Evolutionary conservation across 345 rosid species (phyloP), one percentile per base, ranked within the genome.

Genomic region (Brassica carinata): DNA sequence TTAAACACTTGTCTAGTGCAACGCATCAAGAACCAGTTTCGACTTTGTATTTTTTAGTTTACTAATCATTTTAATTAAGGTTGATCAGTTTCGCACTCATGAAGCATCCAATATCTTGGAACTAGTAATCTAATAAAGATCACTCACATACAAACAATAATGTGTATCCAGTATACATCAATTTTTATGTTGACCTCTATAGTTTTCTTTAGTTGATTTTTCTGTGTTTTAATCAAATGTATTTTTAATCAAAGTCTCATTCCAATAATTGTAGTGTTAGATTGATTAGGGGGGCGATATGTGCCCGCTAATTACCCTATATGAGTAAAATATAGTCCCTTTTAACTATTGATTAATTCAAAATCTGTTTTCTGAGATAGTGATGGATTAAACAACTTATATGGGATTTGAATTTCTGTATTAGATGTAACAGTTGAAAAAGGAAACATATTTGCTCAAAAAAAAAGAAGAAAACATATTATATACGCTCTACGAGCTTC

Each of bases 51-150:
- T 38, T n/a, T 40, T 29, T 73, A 38, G 51, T 73, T 79, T 67
- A 67, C 74, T 73, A 73, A 73, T 73, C 74, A 79, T 79, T 71
- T 73, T 63, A 59, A 31, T 19, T 30, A 43, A 67, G 48, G 55
- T 58, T 72, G 82, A 79, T 73, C 14, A 8, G 19, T 67, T 79
- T 73, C 64, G 63, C 58, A 8, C n/a, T 67, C 51, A 79, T 67
- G 69, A 79, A 79, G 82, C 82, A 73, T 79, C 69, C 10, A 43
- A 73, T 79, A 73, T 79, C 74, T 79, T 79, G 82, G 73, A 73
- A 59, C 19, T 67, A 66, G 69, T 79, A 57, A 73, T 73, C 74
- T 73, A 67, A 59, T 30, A 53, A 57, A 57, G 15, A 79, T 34
- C 30, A 33, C 19, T 64, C 13, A 36, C 19, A 71, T 71, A 33